Evolutionary conservation across 495 filamentous ascomycete genomes (phyloP).

Genomic region (Xylaria acuta): DNA sequence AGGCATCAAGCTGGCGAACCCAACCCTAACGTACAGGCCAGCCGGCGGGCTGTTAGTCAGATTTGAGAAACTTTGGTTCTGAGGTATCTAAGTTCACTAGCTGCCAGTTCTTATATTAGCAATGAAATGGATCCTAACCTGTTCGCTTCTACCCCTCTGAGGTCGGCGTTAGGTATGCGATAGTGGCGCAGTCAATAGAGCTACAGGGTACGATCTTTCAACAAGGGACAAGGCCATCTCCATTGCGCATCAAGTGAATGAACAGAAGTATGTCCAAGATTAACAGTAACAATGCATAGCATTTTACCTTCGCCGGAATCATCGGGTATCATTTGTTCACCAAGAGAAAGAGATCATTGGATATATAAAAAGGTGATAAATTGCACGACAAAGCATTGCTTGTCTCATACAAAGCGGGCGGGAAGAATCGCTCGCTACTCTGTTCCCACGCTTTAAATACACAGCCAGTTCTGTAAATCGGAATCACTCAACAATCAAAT

Average conservation of each 20-base stretch:
- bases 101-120: not conserved
- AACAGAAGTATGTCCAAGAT: not conserved
- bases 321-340: not conserved
- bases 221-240: not conserved
- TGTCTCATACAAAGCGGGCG: not conserved
- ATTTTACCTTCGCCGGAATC: not conserved
- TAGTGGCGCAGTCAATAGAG: not conserved
- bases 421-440: not conserved
- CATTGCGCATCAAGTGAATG: not conserved
- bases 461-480: not conserved
- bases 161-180: not conserved
- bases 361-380: not conserved
- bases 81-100: not conserved
- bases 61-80: conserved; percentile 28
- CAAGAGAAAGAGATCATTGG: not conserved
- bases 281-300: not conserved
- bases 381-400: conserved; percentile 12
- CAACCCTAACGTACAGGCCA: conserved; percentile 39
- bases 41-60: conserved; percentile 32
- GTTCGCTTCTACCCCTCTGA: not conserved
- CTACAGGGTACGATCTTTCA: not conserved
- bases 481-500: not conserved
- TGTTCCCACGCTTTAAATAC: not conserved
- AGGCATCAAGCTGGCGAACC: conserved; percentile 35
- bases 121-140: not conserved